Evolutionary conservation across 805 yeast species (phyloP).

Genomic region (Candida corydali): DNA sequence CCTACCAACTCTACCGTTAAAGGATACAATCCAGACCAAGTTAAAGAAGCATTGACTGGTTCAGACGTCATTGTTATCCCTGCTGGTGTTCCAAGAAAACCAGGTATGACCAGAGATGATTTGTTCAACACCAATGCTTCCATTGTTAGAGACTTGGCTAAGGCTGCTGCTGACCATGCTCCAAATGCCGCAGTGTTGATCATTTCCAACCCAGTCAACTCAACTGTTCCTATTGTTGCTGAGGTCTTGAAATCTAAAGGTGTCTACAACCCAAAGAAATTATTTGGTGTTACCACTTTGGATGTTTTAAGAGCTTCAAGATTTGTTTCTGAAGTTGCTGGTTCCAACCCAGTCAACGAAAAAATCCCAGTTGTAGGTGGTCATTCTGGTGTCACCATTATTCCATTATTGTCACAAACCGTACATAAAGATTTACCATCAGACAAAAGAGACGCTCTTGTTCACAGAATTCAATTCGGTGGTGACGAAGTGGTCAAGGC

Average conservation of each 20-base stretch:
- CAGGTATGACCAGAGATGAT: conserved; percentile 98
- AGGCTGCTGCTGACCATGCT: conserved; percentile 73
- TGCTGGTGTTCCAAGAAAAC: conserved; percentile 98
- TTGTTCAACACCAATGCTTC: conserved; percentile 94
- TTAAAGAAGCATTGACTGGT: conserved; percentile 65
- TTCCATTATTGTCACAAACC: conserved; percentile 86
- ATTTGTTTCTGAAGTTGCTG: conserved; percentile 65
- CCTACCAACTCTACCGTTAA: conserved; percentile 87
- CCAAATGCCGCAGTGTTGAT: conserved; percentile 82
- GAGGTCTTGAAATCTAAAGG: conserved; percentile 84
- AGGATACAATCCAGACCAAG: conserved; percentile 82
- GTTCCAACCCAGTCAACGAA: conserved; percentile 75
- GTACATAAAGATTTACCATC: conserved; percentile 52
- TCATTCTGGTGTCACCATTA: conserved; percentile 95
- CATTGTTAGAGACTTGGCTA: conserved; percentile 88
- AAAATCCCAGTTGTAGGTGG: conserved; percentile 90
- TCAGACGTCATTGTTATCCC: conserved; percentile 90
- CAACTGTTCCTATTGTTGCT: conserved; percentile 94
- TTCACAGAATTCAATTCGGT: conserved; percentile 91
- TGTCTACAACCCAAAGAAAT: conserved; percentile 85
- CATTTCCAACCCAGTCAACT: conserved; percentile 95
- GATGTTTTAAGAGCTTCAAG: conserved; percentile 88
- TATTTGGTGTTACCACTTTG: conserved; percentile 94
- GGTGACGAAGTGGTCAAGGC: conserved; percentile 96
- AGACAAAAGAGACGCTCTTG: conserved; percentile 45